Percentiles rank a stretch among this genome's conserved stretches.
These are phyloP conservation scores for Penicillium coffeae DNA, from an alignment of 495 filamentous ascomycete species.

Conservation along the genomic window DNA sequence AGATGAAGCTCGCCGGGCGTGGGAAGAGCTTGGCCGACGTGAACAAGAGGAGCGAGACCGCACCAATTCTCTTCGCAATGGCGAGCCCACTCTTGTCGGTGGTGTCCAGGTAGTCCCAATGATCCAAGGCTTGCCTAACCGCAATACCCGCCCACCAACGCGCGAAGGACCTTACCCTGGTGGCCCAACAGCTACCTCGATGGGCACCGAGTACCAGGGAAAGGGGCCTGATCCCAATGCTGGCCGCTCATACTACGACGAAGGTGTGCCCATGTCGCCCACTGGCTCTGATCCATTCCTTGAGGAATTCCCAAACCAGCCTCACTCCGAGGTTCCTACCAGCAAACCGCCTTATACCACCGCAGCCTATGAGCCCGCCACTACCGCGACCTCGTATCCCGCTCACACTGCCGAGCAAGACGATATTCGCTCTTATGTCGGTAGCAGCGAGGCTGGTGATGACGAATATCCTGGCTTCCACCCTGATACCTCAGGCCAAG, in stretches of 20 bases:
- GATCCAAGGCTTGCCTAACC: slow-evolving; percentile 68
- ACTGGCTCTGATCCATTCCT: slow-evolving; percentile 60
- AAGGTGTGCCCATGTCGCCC: slow-evolving; percentile 37
- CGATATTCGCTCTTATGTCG: slow-evolving; percentile 50
- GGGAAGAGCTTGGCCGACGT: slow-evolving; percentile 92
- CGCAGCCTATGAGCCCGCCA: neutral
- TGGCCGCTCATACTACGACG: slow-evolving; percentile 43
- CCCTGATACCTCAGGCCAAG: slow-evolving; percentile 41
- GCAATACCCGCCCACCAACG: slow-evolving; percentile 55
- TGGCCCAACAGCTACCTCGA: slow-evolving; percentile 22
- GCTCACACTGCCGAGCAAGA: slow-evolving; percentile 33
- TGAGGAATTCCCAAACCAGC: slow-evolving; percentile 28
- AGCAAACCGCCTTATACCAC: neutral
- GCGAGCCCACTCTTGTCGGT: slow-evolving; percentile 83
- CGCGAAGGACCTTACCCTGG: slow-evolving; percentile 43
- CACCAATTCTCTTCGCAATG: slow-evolving; percentile 77
- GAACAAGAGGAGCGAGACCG: slow-evolving; percentile 95
- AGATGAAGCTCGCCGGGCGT: slow-evolving; percentile 91
- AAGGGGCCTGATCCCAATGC: slow-evolving; percentile 21
- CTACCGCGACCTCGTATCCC: slow-evolving; percentile 3
- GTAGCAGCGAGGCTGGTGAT: slow-evolving; percentile 52
- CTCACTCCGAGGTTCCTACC: slow-evolving; percentile 27
- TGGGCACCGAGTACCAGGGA: slow-evolving; percentile 22
- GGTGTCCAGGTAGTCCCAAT: slow-evolving; percentile 97
- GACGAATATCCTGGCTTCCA: slow-evolving; percentile 51